phyloP scores from a whole-genome alignment of 768 basidiomycete species.

The Boletus vinaceobasis region DNA sequence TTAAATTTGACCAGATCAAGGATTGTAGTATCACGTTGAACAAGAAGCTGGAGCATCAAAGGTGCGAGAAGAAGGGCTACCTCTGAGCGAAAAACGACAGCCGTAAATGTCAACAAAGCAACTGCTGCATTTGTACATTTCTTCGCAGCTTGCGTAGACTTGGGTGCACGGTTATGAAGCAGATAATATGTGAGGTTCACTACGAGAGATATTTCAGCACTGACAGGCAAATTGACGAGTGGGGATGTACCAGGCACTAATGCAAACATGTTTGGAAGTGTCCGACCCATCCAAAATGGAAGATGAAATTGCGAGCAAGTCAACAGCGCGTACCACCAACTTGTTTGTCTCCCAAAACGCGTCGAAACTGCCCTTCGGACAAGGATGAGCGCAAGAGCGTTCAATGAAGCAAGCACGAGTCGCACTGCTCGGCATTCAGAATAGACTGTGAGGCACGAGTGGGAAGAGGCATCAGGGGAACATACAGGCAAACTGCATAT shows the following conservation, averaged over 20 bases:
- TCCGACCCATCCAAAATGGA: conserved; percentile 90
- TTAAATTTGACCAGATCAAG: conserved; percentile 47
- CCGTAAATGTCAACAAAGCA: conserved; percentile 58
- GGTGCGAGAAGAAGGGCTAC: conserved; percentile 63
- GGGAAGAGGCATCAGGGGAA: conserved; percentile 2
- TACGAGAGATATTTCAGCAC: neutral
- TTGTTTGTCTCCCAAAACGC: conserved; percentile 60
- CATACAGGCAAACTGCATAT: conserved; percentile 70
- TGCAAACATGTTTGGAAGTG: conserved; percentile 93
- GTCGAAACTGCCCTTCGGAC: conserved; percentile 58
- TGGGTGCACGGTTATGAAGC: conserved; percentile 38
- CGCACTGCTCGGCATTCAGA: conserved; percentile 50
- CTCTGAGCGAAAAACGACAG: conserved; percentile 79
- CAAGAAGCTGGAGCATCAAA: conserved; percentile 52
- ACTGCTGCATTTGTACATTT: conserved; percentile 43
- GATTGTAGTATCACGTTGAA: conserved; percentile 42
- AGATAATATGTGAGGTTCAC: conserved; percentile 61
- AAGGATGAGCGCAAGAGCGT: conserved; percentile 58
- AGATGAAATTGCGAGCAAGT: conserved; percentile 85
- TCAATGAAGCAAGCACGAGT: conserved; percentile 62
- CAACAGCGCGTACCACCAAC: conserved; percentile 62
- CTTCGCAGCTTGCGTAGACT: conserved; percentile 36
- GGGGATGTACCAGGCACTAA: conserved; percentile 62
- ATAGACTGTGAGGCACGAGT: neutral
- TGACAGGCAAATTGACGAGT: neutral